Conservation (phyloP, 768 basidiomycete genomes). For the Russula ochroleuca region DNA sequence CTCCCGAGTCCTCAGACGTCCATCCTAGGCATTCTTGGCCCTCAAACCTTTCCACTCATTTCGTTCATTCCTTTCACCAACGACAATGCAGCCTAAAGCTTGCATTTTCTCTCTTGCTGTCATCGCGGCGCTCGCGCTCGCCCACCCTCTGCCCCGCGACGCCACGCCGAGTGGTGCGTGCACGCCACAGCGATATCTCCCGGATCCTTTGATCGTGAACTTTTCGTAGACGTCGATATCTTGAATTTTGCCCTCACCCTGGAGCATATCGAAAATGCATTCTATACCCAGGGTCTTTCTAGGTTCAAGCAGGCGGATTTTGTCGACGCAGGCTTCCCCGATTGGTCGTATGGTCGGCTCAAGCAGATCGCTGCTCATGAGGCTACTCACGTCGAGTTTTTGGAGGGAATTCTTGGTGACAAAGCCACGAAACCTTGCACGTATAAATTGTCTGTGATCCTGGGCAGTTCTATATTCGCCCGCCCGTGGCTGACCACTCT, state of each 20-base stretch:
- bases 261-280: constrained; percentile 38
- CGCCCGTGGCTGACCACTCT: not conserved
- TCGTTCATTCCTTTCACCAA: not conserved
- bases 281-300: constrained; percentile 35
- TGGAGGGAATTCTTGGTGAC: constrained; percentile 36
- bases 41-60: constrained; percentile 23
- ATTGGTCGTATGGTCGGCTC: constrained; percentile 38
- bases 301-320: constrained; percentile 40
- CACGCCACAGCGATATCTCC: not conserved
- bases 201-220: not conserved
- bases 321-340: constrained; percentile 35
- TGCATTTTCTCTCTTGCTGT: constrained; percentile 1
- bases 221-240: constrained; percentile 29
- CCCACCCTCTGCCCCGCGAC: constrained; percentile 20
- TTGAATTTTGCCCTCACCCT: constrained; percentile 38
- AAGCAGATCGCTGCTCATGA: constrained; percentile 42
- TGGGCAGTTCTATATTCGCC: not conserved
- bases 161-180: constrained; percentile 16
- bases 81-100: constrained; percentile 16
- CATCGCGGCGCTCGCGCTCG: constrained; percentile 8
- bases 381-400: constrained; percentile 39
- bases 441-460: constrained; percentile 35
- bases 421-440: constrained; percentile 39
- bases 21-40: constrained; percentile 8
- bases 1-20: not conserved